Conservation (phyloP, 108 stramenopile species). For the Fragilaria crotonensis region DNA sequence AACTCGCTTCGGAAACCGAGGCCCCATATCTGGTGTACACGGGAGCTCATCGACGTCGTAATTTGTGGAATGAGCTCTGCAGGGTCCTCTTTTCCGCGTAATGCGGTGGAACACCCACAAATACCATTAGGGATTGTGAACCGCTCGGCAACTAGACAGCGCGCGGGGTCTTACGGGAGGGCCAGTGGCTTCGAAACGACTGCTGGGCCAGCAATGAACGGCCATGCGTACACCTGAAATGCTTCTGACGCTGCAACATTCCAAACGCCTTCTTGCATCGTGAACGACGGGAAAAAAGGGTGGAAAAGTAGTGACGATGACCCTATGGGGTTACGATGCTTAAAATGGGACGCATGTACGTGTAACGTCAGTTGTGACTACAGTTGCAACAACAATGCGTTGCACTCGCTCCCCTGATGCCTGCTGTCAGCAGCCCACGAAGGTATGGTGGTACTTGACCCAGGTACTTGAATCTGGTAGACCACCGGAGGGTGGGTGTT, state of each 20-base stretch:
- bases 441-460: too few relatives aligned
- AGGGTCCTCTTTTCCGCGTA: constrained; percentile 98
- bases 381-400: too few relatives aligned
- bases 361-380: too few relatives aligned
- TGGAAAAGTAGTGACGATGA: too few relatives aligned
- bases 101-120: constrained; percentile 98
- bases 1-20: constrained; percentile 93
- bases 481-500: too few relatives aligned
- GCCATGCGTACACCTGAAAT: constrained; percentile 87
- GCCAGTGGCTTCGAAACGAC: constrained; percentile 91
- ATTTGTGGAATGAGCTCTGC: constrained; percentile 99
- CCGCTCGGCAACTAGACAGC: constrained; percentile 93
- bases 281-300: too few relatives aligned
- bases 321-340: too few relatives aligned
- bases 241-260: constrained; percentile 73
- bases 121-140: constrained; percentile 96
- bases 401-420: too few relatives aligned
- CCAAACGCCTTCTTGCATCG: constrained; percentile 68
- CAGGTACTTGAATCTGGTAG: too few relatives aligned
- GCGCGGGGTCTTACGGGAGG: constrained; percentile 95
- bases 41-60: constrained; percentile 96
- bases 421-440: too few relatives aligned
- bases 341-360: too few relatives aligned
- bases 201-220: constrained; percentile 95
- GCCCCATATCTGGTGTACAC: constrained; percentile 67